phyloP scores from a whole-genome alignment of 1,139 yeast genomes.

The Kurtzmaniella quercitrusa region DNA sequence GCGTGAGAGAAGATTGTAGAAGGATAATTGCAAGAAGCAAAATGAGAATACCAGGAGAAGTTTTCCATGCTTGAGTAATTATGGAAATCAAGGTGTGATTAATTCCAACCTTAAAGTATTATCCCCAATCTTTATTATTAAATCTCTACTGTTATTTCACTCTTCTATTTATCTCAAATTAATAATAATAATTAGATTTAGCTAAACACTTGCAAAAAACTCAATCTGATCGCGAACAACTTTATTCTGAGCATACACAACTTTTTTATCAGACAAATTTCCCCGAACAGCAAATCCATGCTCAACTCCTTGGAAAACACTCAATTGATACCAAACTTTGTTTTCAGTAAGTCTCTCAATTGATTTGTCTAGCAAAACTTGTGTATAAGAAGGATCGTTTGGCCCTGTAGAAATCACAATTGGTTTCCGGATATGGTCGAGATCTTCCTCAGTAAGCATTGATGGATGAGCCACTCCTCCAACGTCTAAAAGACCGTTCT shows the following conservation, averaged over 20 bases:
- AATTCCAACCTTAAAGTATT: no score
- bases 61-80: no score
- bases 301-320: conserved; percentile 48
- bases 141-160: no score
- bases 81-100: no score
- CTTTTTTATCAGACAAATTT: conserved; percentile 45
- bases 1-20: no score
- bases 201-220: not conserved
- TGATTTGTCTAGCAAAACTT: conserved; percentile 49
- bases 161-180: not conserved
- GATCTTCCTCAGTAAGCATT: conserved; percentile 51
- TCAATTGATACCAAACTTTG: conserved; percentile 46
- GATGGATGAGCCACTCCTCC: conserved; percentile 74
- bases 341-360: conserved; percentile 43
- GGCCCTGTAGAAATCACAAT: conserved; percentile 63
- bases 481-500: conserved; percentile 39
- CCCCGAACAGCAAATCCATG: conserved; percentile 75
- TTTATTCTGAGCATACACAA: conserved; percentile 59
- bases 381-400: conserved; percentile 49
- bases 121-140: no score
- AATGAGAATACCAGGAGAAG: no score
- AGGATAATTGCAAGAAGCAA: no score
- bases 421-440: conserved; percentile 47
- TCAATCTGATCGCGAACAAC: conserved; percentile 47
- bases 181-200: not conserved